Percentiles rank a stretch among this genome's conserved stretches.
These are phyloP conservation scores for Poteriospumella lacustris DNA, from an alignment of 108 stramenopile genomes.

Conservation along the genomic window DNA sequence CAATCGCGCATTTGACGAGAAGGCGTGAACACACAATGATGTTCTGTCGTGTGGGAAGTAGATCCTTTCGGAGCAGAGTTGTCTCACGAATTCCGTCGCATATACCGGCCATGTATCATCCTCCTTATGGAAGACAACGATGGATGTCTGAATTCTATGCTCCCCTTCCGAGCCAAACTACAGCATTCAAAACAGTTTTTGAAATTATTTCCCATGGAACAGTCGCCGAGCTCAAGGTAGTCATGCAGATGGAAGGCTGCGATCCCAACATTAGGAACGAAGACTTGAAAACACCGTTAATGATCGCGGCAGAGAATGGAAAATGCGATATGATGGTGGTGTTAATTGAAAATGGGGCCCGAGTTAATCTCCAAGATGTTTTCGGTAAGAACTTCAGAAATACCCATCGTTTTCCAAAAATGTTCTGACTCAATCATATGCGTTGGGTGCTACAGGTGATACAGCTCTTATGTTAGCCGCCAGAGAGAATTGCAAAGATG, in stretches of 20 bases:
- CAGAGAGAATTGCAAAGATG: background rate
- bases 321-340: background rate
- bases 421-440: background rate
- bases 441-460: background rate
- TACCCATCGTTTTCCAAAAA: background rate
- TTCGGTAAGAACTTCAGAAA: background rate
- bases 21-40: no score
- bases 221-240: background rate
- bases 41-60: no score
- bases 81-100: no score
- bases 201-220: background rate
- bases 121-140: background rate
- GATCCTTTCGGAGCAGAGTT: no score
- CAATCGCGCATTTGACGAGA: no score
- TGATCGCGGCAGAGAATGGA: background rate
- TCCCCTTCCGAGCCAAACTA: background rate
- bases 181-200: background rate
- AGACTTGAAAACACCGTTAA: background rate
- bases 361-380: background rate
- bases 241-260: background rate
- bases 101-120: no score
- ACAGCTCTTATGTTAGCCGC: background rate
- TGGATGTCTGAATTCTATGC: background rate
- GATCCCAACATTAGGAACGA: background rate
- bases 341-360: background rate